Percentiles rank a stretch among this genome's conserved stretches.
These are phyloP conservation scores for Allomyces macrogynus DNA, from an alignment of 192 early-diverging fungal species.

Conservation along the genomic window DNA sequence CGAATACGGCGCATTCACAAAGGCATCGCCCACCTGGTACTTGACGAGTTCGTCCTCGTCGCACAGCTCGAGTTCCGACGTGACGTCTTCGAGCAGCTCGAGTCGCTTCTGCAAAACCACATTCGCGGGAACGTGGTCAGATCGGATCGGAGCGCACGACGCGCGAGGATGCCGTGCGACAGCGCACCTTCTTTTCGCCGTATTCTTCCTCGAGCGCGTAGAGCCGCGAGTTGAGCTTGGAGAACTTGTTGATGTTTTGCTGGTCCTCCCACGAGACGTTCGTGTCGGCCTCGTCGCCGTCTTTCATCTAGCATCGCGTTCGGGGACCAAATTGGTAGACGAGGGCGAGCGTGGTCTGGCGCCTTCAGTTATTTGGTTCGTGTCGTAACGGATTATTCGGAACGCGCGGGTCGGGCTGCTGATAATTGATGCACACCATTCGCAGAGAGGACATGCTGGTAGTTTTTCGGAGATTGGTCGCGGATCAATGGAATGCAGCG, in stretches of 20 bases:
- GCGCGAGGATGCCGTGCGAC: slow-evolving; percentile 3
- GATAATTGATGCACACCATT: too few species aligned
- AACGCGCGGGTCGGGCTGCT: too few species aligned
- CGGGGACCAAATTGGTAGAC: too few species aligned
- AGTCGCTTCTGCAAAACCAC: slow-evolving; percentile 39
- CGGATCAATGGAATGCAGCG: too few species aligned
- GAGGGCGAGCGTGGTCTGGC: too few species aligned
- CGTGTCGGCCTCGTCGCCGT: slow-evolving; percentile 64
- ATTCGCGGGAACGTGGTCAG: background rate
- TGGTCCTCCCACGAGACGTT: slow-evolving; percentile 97
- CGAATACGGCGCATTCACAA: slow-evolving; percentile 52
- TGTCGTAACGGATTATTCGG: too few species aligned
- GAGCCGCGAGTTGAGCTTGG: slow-evolving; percentile 55
- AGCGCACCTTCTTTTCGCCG: slow-evolving; percentile 51
- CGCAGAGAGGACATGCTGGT: too few species aligned
- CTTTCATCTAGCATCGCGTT: slow-evolving; percentile 10
- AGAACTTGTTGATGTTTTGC: slow-evolving; percentile 84
- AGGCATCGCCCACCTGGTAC: slow-evolving; percentile 76
- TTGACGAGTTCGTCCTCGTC: slow-evolving; percentile 75
- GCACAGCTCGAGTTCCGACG: slow-evolving; percentile 69
- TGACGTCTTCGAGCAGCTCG: slow-evolving; percentile 87
- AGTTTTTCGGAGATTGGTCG: too few species aligned
- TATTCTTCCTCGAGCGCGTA: slow-evolving; percentile 60
- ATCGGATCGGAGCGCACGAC: background rate
- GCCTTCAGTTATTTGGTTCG: too few species aligned